Base-by-base conservation (phyloP, 306 rosid genomes). In the Aeschynomene evenia region DNA sequence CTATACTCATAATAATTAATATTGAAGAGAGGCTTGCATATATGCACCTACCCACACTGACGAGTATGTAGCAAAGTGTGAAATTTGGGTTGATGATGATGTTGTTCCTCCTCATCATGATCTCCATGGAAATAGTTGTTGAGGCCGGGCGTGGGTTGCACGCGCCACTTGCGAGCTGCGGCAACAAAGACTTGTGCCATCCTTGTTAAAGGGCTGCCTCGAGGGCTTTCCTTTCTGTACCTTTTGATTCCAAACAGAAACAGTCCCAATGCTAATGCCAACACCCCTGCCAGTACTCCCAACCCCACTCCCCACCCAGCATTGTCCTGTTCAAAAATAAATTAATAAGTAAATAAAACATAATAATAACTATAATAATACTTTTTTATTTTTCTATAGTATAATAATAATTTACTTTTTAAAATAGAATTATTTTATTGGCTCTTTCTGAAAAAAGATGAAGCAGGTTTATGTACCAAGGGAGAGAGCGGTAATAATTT, bases 261-360 rank as follows among this genome's bases (percentile, higher is more conserved):
- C 21, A 81, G 22, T 10, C 45, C 46, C 11, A 88, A 39, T 20
- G 95, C 90, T 58, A 75, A 56, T 2, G 70, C 91, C 77, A 86
- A 19, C n/a, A 84, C 85, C 8, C 71, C 92, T 23, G 76, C 81
- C 58, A 86, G 57, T 29, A 88, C 76, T 34, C 89, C 86, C 11
- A 86, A 67, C 12, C 92, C 89, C 60, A 77, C 61, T 1, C 72
- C 87, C 97, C 97, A 88, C 77, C 97, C 84, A 33, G 81, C 78
- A 43, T 88, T 86, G 66, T 88, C 92, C 95, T 91, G 56, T 34
- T 26, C 60, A 28, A 11, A 13, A 9, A 39, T n/a, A n/a, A n/a
- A n/a, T n/a, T n/a, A n/a, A n/a, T n/a, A n/a, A n/a, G n/a, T n/a
- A n/a, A n/a, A n/a, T n/a, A n/a, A n/a, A n/a, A n/a, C n/a, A n/a